These are phyloP conservation scores for Nakazawaea populi DNA, from an alignment of 805 yeast genomes.

Conservation along the genomic window DNA sequence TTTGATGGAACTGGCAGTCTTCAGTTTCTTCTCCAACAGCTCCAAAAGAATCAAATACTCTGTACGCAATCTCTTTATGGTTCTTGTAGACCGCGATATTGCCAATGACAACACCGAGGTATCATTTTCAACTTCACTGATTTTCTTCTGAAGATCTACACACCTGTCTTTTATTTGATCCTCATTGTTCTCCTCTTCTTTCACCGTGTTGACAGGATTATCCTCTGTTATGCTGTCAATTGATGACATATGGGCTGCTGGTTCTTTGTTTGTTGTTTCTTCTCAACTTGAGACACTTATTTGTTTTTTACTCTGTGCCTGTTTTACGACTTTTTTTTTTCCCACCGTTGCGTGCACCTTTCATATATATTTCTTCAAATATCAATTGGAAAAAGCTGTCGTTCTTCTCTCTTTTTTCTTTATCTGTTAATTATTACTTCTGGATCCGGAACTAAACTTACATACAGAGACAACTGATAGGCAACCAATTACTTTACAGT, in stretches of 20 bases:
- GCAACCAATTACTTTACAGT: too few species aligned
- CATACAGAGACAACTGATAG: too few species aligned
- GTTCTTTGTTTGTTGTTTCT: not conserved
- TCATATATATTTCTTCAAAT: not conserved
- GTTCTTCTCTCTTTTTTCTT: too few species aligned
- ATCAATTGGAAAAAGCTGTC: not conserved
- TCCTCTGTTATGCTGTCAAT: not conserved
- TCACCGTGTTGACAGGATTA: not conserved
- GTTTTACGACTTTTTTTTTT: not conserved
- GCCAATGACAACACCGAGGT: constrained; percentile 75
- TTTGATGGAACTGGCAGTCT: not conserved
- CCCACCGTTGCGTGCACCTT: not conserved
- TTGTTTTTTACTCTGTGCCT: not conserved
- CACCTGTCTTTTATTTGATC: constrained; percentile 27
- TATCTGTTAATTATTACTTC: too few species aligned
- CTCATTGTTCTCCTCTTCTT: constrained; percentile 5
- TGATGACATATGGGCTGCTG: not conserved
- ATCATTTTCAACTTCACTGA: constrained; percentile 65
- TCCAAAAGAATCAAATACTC: constrained; percentile 82
- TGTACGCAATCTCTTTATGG: constrained; percentile 71
- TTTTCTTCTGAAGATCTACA: constrained; percentile 61
- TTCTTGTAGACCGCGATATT: constrained; percentile 67
- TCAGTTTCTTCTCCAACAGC: constrained; percentile 58
- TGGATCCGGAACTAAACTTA: too few species aligned
- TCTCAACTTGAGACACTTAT: not conserved